phyloP scores from a whole-genome alignment of 1,284 basidiomycete genomes.

The Cryptococcus neoformans region DNA sequence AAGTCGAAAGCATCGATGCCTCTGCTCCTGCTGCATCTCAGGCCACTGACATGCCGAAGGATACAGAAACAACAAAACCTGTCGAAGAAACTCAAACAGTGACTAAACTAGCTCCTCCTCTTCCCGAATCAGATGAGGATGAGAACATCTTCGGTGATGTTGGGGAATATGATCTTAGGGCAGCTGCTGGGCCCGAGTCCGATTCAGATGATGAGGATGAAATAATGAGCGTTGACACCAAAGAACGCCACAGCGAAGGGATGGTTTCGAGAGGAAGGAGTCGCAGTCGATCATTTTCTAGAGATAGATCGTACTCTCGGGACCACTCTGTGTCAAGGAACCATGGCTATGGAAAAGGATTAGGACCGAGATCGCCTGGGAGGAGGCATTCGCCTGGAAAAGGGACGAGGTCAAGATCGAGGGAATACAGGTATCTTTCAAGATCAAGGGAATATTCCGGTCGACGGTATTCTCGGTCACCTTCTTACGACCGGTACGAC shows the following conservation, averaged over 20 bases:
- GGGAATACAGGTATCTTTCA: conserved; percentile 2
- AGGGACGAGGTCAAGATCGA: conserved; percentile 3
- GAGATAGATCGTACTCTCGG: conserved; percentile 11
- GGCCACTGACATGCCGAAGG: neutral
- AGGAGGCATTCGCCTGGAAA: conserved; percentile 3
- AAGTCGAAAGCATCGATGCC: conserved; percentile 13
- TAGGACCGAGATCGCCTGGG: conserved; percentile 12
- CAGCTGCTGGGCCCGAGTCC: conserved; percentile 30
- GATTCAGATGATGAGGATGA: conserved; percentile 29
- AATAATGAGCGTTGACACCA: conserved; percentile 25
- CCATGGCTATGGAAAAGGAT: conserved; percentile 2
- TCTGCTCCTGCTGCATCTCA: neutral
- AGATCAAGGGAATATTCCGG: conserved; percentile 3
- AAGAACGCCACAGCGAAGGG: conserved; percentile 5
- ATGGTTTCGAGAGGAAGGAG: conserved; percentile 9
- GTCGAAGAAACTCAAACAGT: neutral
- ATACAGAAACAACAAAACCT: neutral
- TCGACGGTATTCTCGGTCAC: conserved; percentile 5
- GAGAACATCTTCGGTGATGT: conserved; percentile 78
- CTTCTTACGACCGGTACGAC: conserved; percentile 7
- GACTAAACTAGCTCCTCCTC: neutral
- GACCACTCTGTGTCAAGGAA: neutral
- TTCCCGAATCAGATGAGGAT: conserved; percentile 36
- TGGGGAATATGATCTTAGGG: conserved; percentile 72
- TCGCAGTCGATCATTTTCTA: neutral